Conservation (phyloP, 2,329 filamentous ascomycete genomes). For the Apiospora pterosperma region DNA sequence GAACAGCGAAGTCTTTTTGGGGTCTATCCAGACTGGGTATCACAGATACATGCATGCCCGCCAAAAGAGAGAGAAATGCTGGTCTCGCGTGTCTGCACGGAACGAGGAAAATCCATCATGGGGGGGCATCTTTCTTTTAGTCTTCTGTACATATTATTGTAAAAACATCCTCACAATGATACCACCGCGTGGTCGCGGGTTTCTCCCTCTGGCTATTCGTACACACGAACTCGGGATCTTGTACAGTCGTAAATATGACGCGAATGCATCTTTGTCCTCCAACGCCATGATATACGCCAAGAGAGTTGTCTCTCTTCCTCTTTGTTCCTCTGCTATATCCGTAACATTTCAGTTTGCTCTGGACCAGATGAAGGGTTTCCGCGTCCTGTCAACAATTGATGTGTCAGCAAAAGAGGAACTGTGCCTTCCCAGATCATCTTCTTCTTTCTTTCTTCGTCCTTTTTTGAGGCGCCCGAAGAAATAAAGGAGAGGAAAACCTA, state of each 20-base stretch:
- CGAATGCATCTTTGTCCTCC: conserved; percentile 2
- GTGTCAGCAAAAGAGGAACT: background rate
- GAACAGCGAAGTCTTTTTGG: background rate
- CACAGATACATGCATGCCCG: background rate
- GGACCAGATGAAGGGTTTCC: conserved; percentile 56
- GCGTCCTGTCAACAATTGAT: conserved; percentile 38
- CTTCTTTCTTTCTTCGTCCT: background rate
- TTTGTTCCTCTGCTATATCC: background rate
- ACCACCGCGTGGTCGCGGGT: background rate
- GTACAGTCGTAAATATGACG: background rate
- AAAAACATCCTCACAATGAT: background rate
- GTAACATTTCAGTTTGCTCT: conserved; percentile 23
- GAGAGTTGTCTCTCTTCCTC: background rate
- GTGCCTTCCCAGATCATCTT: background rate
- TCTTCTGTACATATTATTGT: background rate
- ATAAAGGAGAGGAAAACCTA: conserved; percentile 46
- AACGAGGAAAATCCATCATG: background rate
- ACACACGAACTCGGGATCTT: background rate
- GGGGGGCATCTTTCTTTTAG: background rate
- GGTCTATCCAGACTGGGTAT: background rate
- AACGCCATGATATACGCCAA: conserved; percentile 17
- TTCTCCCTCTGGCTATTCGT: background rate
- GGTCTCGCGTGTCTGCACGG: background rate
- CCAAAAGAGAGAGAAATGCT: background rate
- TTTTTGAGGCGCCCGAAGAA: background rate